phyloP scores from a whole-genome alignment of 2,329 filamentous ascomycete genomes.

The Lasiodiplodia hormozganensis region DNA sequence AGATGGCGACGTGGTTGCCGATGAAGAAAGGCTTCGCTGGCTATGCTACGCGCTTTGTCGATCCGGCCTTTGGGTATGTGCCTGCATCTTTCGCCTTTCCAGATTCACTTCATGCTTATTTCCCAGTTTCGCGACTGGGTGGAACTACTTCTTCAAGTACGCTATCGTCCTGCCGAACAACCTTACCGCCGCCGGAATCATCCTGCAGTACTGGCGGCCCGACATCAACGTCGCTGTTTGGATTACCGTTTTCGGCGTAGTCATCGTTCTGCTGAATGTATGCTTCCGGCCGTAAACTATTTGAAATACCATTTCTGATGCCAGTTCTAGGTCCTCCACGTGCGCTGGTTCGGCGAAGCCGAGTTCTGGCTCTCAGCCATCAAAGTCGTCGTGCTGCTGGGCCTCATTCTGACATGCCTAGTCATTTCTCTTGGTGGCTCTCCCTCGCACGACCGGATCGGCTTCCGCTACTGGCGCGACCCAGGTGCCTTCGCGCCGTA shows the following conservation, averaged over 20 bases:
- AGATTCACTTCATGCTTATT: too few relatives aligned
- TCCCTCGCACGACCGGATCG: constrained; percentile 63
- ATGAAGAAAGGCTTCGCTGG: constrained; percentile 77
- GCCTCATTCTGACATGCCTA: constrained; percentile 55
- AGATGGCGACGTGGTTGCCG: constrained; percentile 81
- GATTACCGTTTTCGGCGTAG: constrained; percentile 63
- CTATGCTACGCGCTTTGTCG: constrained; percentile 78
- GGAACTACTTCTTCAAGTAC: constrained; percentile 44
- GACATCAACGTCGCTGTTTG: constrained; percentile 58
- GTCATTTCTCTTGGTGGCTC: constrained; percentile 47
- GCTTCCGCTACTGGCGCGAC: constrained; percentile 71
- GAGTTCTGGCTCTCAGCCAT: constrained; percentile 56
- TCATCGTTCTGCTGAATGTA: constrained; percentile 32
- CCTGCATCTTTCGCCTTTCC: too few relatives aligned
- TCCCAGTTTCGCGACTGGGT: constrained; percentile 42
- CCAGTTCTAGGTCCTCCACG: constrained; percentile 15
- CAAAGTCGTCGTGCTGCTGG: constrained; percentile 49
- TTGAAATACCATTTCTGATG: neutral
- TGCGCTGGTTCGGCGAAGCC: constrained; percentile 46
- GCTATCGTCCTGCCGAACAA: constrained; percentile 48
- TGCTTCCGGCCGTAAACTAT: neutral
- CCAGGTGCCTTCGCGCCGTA: constrained; percentile 60
- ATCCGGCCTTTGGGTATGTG: constrained; percentile 72
- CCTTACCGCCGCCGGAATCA: constrained; percentile 45
- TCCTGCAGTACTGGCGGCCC: constrained; percentile 68